These are phyloP conservation scores for Acer saccharum DNA, from an alignment of 345 rosid species.

Conservation along the genomic window DNA sequence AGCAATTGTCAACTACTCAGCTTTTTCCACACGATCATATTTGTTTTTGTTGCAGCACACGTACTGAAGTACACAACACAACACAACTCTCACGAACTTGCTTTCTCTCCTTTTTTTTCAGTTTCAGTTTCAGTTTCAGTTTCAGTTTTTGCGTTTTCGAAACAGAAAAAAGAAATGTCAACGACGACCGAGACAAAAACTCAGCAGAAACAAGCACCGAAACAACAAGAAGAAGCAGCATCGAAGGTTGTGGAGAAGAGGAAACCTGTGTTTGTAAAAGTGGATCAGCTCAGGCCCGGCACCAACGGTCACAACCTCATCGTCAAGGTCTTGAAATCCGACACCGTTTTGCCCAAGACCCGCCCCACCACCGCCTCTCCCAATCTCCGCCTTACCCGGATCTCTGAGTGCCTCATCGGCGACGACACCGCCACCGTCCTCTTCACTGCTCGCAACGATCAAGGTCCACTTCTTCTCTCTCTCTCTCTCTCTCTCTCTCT, in stretches of 20 bases:
- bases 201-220: slow-evolving; percentile 28
- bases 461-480: slow-evolving; percentile 39
- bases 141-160: background rate
- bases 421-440: slow-evolving; percentile 71
- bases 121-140: background rate
- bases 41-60: no score
- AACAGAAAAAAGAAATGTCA: background rate
- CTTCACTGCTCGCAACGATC: slow-evolving; percentile 79
- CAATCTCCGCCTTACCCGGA: slow-evolving; percentile 47
- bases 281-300: slow-evolving; percentile 69
- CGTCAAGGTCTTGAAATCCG: slow-evolving; percentile 56
- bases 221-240: slow-evolving; percentile 9
- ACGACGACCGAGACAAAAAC: slow-evolving; percentile 21
- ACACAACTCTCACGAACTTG: background rate
- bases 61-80: background rate
- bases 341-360: slow-evolving; percentile 45
- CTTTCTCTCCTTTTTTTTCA: background rate
- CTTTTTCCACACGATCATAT: no score
- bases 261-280: slow-evolving; percentile 69
- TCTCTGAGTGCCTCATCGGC: slow-evolving; percentile 72
- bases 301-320: slow-evolving; percentile 64
- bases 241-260: slow-evolving; percentile 39
- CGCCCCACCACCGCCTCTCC: slow-evolving; percentile 36
- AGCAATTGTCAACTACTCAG: no score
- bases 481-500: background rate